These are phyloP conservation scores for Garcia nutans DNA, from an alignment of 345 rosid genomes.

Conservation along the genomic window DNA sequence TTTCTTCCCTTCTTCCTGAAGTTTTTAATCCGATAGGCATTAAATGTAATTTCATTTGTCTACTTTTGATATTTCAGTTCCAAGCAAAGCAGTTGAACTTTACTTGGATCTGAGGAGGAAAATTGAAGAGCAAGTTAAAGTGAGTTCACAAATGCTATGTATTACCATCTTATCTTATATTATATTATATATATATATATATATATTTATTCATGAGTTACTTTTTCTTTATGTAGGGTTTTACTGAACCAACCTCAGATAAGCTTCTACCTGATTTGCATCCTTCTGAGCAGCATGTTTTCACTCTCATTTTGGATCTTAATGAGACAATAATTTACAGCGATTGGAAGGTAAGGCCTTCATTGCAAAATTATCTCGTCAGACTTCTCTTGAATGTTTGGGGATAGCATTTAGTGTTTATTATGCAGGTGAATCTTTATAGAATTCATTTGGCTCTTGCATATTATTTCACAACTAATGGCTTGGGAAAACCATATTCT, in stretches of 20 bases:
- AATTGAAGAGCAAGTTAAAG: constrained; percentile 79
- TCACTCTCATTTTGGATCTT: constrained; percentile 93
- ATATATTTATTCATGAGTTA: not conserved
- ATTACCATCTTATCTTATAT: not conserved
- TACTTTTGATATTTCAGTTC: constrained; percentile 48
- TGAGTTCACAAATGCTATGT: constrained; percentile 26
- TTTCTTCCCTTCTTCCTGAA: not conserved
- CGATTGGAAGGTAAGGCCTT: constrained; percentile 79
- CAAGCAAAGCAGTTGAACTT: constrained; percentile 71
- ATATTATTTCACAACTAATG: not conserved
- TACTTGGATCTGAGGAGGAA: constrained; percentile 80
- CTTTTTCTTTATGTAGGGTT: constrained; percentile 47
- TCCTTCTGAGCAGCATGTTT: constrained; percentile 76
- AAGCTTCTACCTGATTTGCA: constrained; percentile 98
- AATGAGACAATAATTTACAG: constrained; percentile 85
- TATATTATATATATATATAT: not conserved
- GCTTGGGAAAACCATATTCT: not conserved
- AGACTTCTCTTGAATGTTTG: not conserved
- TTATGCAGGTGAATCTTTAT: not conserved
- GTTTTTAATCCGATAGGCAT: not conserved
- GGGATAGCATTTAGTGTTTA: not conserved
- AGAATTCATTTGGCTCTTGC: not conserved
- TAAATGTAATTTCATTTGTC: not conserved
- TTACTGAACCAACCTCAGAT: constrained; percentile 90
- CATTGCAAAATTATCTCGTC: not conserved